Conservation (phyloP, 192 early-diverging fungal genomes). For the Coemansia sp. region DNA sequence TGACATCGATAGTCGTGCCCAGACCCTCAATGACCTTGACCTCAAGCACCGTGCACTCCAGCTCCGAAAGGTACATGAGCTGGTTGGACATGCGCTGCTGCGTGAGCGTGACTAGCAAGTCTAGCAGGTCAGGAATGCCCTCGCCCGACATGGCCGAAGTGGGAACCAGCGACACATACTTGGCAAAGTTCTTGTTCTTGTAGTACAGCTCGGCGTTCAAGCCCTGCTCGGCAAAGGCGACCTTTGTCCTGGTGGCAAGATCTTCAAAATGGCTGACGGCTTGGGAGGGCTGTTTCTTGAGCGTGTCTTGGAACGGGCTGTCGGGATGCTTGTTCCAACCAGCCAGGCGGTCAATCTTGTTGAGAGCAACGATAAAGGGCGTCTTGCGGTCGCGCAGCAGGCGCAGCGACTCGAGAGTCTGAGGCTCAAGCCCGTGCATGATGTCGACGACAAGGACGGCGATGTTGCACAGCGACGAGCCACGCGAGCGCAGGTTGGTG, state of each 20-base stretch:
- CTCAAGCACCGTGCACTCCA: slow-evolving; percentile 97
- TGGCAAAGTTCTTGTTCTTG: slow-evolving; percentile 92
- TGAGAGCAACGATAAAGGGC: slow-evolving; percentile 97
- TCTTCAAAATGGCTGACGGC: slow-evolving; percentile 80
- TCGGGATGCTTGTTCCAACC: slow-evolving; percentile 86
- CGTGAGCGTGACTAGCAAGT: slow-evolving; percentile 85
- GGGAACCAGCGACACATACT: slow-evolving; percentile 93
- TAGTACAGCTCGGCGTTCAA: slow-evolving; percentile 91
- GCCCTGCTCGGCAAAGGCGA: slow-evolving; percentile 95
- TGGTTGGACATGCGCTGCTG: slow-evolving; percentile 92
- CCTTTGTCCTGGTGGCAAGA: slow-evolving; percentile 70
- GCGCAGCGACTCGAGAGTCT: slow-evolving; percentile 93
- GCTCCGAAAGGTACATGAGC: slow-evolving; percentile 94
- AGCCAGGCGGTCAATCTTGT: slow-evolving; percentile 98
- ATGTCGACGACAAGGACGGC: slow-evolving; percentile 99
- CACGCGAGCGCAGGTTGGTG: slow-evolving; percentile 91
- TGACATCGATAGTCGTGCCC: slow-evolving; percentile 96
- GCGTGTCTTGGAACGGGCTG: slow-evolving; percentile 74
- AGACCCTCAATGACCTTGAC: slow-evolving; percentile 99
- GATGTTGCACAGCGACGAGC: slow-evolving; percentile 98
- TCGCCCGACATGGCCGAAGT: slow-evolving; percentile 98
- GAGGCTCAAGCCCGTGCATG: slow-evolving; percentile 97
- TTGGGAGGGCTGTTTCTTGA: slow-evolving; percentile 66
- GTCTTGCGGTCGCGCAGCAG: slow-evolving; percentile 90
- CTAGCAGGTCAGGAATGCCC: slow-evolving; percentile 96